phyloP scores from a whole-genome alignment of 106 monocot genomes.

The Vanilla planifolia region DNA sequence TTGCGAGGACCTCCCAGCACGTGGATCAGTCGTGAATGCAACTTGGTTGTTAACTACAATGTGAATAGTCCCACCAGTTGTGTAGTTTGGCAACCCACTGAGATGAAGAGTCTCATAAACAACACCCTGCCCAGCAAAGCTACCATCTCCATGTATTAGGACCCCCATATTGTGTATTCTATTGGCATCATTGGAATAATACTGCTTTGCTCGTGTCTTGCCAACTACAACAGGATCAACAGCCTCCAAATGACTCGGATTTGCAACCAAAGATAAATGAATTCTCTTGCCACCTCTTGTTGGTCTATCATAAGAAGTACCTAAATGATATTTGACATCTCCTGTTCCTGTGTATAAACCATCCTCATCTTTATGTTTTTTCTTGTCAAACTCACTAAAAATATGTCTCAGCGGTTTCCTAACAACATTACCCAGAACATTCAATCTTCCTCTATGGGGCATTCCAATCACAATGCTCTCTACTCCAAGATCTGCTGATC shows the following conservation, averaged over 20 bases:
- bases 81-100: constrained; percentile 85
- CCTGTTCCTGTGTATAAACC: constrained; percentile 93
- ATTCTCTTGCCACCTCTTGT: constrained; percentile 74
- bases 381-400: constrained; percentile 81
- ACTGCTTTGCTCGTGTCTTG: constrained; percentile 87
- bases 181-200: constrained; percentile 62
- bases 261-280: constrained; percentile 83
- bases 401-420: constrained; percentile 83
- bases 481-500: constrained; percentile 72
- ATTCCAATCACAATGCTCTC: constrained; percentile 90
- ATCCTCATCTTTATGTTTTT: constrained; percentile 45
- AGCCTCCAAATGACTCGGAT: constrained; percentile 97
- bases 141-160: constrained; percentile 89
- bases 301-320: constrained; percentile 90
- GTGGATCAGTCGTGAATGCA: constrained; percentile 93
- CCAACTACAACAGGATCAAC: constrained; percentile 91
- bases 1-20: constrained; percentile 70
- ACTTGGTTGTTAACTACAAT: constrained; percentile 95
- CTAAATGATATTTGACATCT: constrained; percentile 93
- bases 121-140: constrained; percentile 96
- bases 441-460: constrained; percentile 89
- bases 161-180: constrained; percentile 71
- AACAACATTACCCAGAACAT: constrained; percentile 89
- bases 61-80: constrained; percentile 91
- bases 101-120: constrained; percentile 95